phyloP scores from a whole-genome alignment of 176 grass and related monocot genomes.

The Musa schizocarpa region DNA sequence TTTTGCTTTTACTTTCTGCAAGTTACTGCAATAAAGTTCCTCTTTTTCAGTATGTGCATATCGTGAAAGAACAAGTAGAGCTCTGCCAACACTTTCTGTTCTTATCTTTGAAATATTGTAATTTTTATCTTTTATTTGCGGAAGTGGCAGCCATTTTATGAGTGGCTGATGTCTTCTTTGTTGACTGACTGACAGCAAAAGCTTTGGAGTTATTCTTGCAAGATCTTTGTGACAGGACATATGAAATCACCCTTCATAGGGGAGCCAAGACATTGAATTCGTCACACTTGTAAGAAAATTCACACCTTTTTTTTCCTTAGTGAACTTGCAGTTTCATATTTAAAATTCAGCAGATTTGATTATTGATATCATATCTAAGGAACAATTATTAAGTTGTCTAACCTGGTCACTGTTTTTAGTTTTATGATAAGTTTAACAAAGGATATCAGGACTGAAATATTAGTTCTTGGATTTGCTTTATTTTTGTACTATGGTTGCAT shows the following conservation, averaged over 20 bases:
- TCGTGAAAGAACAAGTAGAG: too few relatives aligned
- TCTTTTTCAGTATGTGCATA: too few relatives aligned
- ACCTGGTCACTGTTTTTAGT: neutral
- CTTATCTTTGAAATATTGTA: too few relatives aligned
- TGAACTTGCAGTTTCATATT: neutral
- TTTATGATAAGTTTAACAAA: neutral
- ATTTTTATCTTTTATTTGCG: too few relatives aligned
- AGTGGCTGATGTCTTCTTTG: constrained; percentile 14
- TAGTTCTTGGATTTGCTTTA: neutral
- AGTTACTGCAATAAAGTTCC: too few relatives aligned
- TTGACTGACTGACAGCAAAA: constrained; percentile 50
- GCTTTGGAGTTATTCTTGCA: constrained; percentile 98
- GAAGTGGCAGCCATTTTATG: neutral
- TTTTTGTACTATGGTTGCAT: neutral
- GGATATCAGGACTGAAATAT: neutral
- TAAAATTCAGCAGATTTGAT: neutral
- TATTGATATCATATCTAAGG: neutral
- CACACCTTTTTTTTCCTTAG: constrained; percentile 5
- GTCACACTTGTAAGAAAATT: constrained; percentile 73
- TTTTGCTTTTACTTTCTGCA: too few relatives aligned
- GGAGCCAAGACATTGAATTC: constrained; percentile 98
- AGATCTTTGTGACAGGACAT: constrained; percentile 93
- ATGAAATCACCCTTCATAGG: constrained; percentile 91
- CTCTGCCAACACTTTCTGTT: too few relatives aligned
- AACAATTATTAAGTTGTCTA: neutral